Base-by-base conservation (phyloP, 192 early-diverging fungal species). In the Spinellus fusiger region DNA sequence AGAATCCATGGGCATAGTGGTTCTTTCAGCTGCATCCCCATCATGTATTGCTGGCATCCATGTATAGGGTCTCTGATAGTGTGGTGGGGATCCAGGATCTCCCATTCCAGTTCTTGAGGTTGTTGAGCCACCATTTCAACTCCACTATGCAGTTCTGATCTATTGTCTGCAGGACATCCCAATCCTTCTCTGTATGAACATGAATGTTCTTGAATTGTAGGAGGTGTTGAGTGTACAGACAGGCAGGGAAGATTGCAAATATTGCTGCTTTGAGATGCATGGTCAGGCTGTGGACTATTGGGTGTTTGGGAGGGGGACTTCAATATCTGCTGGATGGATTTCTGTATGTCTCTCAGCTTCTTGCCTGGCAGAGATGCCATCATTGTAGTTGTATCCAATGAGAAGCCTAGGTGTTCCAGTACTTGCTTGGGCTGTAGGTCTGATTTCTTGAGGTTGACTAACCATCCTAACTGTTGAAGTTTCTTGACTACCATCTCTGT, bases 181-280 rank as follows among this genome's bases (percentile, higher is more conserved):
- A 55, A 37, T 64, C 47, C 0, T 0, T 0, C 2, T 3, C 10
- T 2, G 2, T 20, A 9, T 33, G 34, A 2, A 64, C 62, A 0
- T 51, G 38, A 0, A 47, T 32, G 44, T 75, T 75, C 68, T 67
- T 75, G 40, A 64, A 46, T 0, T 35, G 4, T 1, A 75, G 18
- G 4, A 75, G 65, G 28, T 49, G n/a, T 2, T 55, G 60, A 2
- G 68, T 64, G 48, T 64, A 67, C 3, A 75, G 44, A 0, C 65
- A 23, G 0, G 65, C 68, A 34, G 69, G 65, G 25, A 70, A 54
- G 0, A 75, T 25, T 0, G 68, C 68, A 26, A 61, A 32, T 9
- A 68, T 70, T 0, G 63, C 66, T 27, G 73, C 62, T 49, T 65
- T n/a, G n/a, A n/a, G n/a, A n/a, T n/a, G n/a, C n/a, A n/a, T n/a